Evolutionary conservation across 768 basidiomycete genomes (phyloP), one percentile per base, ranked within the genome.

Genomic region (Glaciozyma martinii): DNA sequence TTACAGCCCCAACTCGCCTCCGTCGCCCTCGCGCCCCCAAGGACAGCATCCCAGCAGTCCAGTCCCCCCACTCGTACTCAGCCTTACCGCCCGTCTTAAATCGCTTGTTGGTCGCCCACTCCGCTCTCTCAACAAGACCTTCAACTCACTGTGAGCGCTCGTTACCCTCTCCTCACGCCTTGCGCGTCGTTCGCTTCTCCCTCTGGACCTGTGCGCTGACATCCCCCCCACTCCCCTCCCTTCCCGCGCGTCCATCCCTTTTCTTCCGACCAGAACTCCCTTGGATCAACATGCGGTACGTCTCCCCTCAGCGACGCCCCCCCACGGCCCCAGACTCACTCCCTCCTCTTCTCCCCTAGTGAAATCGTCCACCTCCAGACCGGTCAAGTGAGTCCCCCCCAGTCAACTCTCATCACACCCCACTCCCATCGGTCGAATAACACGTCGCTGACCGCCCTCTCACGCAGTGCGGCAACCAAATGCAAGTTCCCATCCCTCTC

Each of bases 381-480:
- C 37, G 50, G 50, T 16, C 50, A 52, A 30, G 50, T 52, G 50
- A 29, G 50, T 52, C 30, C 27, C 25, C 25, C 50, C 27, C 13
- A 9, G 16, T 19, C 25, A 25, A 16, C 27, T 25, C 21, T n/a
- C 50, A 29, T 25, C 25, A 30, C 25, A 30, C 15, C n/a, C 25
- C 27, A 18, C 23, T 25, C 15, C 25, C 27, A 52, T 10, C 15
- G n/a, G n/a, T n/a, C n/a, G 25, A 13, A 7, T 19, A 23, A 52
- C 25, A 27, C 50, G 50, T 23, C 12, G 55, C 55, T 56, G 37
- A 56, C 55, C 55, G 6, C 23, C n/a, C 21, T 33, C 37, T 13
- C 23, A 37, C 55, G 10, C 21, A 86, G 90, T 98, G 94, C 78
- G 94, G 94, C 83, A 98, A 98, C 89, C 93, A 98, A 92, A 57